Evolutionary conservation across 768 basidiomycete species (phyloP), one percentile per base, ranked within the genome.

Genomic region (Daedalea quercina): DNA sequence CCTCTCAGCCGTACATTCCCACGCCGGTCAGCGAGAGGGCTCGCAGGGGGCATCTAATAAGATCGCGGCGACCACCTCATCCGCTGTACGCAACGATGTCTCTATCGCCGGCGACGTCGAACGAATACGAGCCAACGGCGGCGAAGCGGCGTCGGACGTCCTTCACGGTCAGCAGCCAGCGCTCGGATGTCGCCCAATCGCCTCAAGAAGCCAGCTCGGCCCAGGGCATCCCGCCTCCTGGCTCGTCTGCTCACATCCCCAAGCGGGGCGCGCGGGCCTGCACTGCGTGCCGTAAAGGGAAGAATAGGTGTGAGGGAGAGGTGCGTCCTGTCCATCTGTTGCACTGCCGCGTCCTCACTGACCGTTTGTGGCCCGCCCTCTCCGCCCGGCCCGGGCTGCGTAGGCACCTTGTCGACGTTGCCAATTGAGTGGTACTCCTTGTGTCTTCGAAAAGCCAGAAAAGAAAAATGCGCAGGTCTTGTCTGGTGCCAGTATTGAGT

Each of bases 301-400:
- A 93, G 76, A 94, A 94, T 75, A 77, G 90, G 67, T 94, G 91
- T 66, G 91, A 94, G 73, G 90, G 90, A 70, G 90, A 91, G 80
- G 90, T 90, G 64, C 58, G 55, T 66, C 62, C 60, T 62, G 66
- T 66, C 25, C 53, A 33, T 20, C 28, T 37, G 13, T 45, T 35
- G 60, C 41, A 49, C 57, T 56, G 57, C 59, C 56, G 58, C 61
- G 63, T 67, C 28, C 76, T 69, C 73, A 75, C 76, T 72, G 65
- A 77, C 76, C 75, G 41, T 55, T 55, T 22, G 35, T 76, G 82
- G 81, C 71, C 85, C 86, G 83, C 72, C 28, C 75, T 73, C 73
- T 67, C 80, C 79, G 79, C 72, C 85, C 85, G 85, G 81, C 80
- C 84, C 85, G 85, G 84, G 69, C 65, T 64, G 66, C 24, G 25